A percentile compares a stretch with the other conserved stretches of the same genome.
These are phyloP conservation scores for Stramenopiles sp. DNA, from an alignment of 352 stramenopile genomes.

Conservation along the genomic window DNA sequence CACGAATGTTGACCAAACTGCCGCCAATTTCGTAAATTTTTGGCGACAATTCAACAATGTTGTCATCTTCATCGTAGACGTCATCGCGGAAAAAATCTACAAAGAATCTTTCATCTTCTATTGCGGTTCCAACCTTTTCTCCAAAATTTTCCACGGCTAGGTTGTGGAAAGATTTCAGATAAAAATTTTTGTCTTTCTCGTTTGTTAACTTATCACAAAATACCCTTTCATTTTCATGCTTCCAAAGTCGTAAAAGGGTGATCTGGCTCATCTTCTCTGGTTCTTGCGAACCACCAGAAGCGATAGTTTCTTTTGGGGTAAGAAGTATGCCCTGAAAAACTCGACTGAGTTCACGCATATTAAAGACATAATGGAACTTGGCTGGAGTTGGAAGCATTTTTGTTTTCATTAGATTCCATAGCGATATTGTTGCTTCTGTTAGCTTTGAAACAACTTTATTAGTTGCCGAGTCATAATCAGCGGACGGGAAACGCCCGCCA, in stretches of 20 bases:
- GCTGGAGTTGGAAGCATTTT: slow-evolving; percentile 90
- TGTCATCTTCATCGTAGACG: slow-evolving; percentile 83
- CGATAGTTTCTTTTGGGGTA: slow-evolving; percentile 54
- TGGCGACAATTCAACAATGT: slow-evolving; percentile 69
- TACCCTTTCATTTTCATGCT: slow-evolving; percentile 89
- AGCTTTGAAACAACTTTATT: neutral
- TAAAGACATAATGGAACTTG: slow-evolving; percentile 81
- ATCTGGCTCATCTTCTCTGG: slow-evolving; percentile 50
- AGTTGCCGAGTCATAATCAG: slow-evolving; percentile 38
- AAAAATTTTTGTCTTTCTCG: slow-evolving; percentile 86
- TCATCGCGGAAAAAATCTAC: slow-evolving; percentile 80
- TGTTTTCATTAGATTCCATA: slow-evolving; percentile 62
- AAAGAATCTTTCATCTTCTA: neutral
- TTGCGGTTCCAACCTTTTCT: slow-evolving; percentile 33
- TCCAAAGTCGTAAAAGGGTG: slow-evolving; percentile 78
- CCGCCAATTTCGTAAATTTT: slow-evolving; percentile 93
- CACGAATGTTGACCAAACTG: slow-evolving; percentile 62
- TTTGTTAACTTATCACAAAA: slow-evolving; percentile 94
- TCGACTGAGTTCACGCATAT: slow-evolving; percentile 78
- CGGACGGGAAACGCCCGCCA: slow-evolving; percentile 51
- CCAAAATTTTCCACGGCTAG: slow-evolving; percentile 70
- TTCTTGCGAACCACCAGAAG: slow-evolving; percentile 31
- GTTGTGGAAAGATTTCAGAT: slow-evolving; percentile 67
- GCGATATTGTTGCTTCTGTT: slow-evolving; percentile 63
- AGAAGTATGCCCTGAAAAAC: slow-evolving; percentile 86